These are phyloP conservation scores for Cladorrhinum sp. DNA, from an alignment of 2,329 filamentous ascomycete species.

Conservation along the genomic window DNA sequence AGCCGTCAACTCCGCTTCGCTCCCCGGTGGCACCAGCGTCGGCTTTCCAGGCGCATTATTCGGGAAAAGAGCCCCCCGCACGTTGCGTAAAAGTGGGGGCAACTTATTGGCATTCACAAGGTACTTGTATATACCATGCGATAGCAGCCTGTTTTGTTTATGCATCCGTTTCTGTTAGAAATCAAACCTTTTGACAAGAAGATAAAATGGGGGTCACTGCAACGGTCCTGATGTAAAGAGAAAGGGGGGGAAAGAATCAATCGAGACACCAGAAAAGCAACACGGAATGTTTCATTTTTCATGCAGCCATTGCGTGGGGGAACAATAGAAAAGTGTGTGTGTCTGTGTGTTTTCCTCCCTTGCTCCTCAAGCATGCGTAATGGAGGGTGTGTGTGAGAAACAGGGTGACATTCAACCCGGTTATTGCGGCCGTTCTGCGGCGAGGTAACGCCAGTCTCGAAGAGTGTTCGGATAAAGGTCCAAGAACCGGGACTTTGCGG, in stretches of 20 bases:
- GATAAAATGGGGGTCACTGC: conserved; percentile 5
- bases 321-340: conserved; percentile 4
- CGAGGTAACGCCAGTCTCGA: conserved; percentile 1
- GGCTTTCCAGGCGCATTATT: conserved; percentile 72
- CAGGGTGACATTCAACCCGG: conserved; percentile 4
- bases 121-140: conserved; percentile 53
- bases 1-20: conserved; percentile 56
- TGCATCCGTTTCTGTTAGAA: neutral
- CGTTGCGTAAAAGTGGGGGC: conserved; percentile 64
- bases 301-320: conserved; percentile 22
- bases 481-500: conserved; percentile 1
- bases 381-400: conserved; percentile 6
- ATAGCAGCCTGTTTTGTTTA: conserved; percentile 52
- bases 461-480: conserved; percentile 5
- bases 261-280: conserved; percentile 10
- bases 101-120: conserved; percentile 63
- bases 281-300: conserved; percentile 18
- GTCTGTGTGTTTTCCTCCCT: too few species aligned
- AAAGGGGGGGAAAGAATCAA: conserved; percentile 2
- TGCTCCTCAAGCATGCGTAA: too few species aligned
- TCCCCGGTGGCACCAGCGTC: conserved; percentile 57
- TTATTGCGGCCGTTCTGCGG: conserved; percentile 3
- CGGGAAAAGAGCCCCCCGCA: conserved; percentile 80
- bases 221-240: too few species aligned
- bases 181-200: neutral